phyloP scores from a whole-genome alignment of 371 early-diverging fungal genomes.

The Rhizopus microsporus region DNA sequence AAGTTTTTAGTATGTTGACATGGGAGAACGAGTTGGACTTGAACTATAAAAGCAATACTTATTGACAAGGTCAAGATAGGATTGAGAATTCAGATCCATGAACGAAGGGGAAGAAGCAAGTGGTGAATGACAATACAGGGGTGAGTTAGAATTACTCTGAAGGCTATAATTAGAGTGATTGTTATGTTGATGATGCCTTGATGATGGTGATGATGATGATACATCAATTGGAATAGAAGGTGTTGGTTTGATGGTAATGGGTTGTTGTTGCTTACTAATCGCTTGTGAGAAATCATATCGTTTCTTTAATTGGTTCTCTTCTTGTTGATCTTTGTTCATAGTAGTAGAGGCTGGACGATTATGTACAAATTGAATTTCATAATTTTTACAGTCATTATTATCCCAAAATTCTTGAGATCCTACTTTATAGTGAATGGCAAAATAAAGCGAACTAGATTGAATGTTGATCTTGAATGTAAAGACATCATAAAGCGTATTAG shows the following conservation, averaged over 20 bases:
- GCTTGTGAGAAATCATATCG: slow-evolving; percentile 29
- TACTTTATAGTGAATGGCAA: slow-evolving; percentile 36
- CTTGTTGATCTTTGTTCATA: not conserved
- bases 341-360: not conserved
- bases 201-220: slow-evolving; percentile 9
- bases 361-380: slow-evolving; percentile 17
- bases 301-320: slow-evolving; percentile 11
- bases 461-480: slow-evolving; percentile 29
- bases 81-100: slow-evolving; percentile 28
- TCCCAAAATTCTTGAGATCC: slow-evolving; percentile 28
- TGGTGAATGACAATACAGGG: slow-evolving; percentile 22
- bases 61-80: slow-evolving; percentile 49
- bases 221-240: slow-evolving; percentile 17
- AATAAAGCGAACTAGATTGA: slow-evolving; percentile 35
- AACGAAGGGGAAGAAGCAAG: slow-evolving; percentile 20
- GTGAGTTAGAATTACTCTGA: not conserved
- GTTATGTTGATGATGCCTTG: not conserved
- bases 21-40: slow-evolving; percentile 33
- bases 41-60: slow-evolving; percentile 57
- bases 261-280: slow-evolving; percentile 12
- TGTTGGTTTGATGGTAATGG: not conserved
- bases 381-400: slow-evolving; percentile 26
- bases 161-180: slow-evolving; percentile 9
- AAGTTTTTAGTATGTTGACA: slow-evolving; percentile 29
- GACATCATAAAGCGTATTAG: slow-evolving; percentile 17